A percentile compares a stretch with the other conserved stretches of the same genome.
Conservation (phyloP, 225 moss, liverwort and hornwort species). For the Thuidium tamariscinum region DNA sequence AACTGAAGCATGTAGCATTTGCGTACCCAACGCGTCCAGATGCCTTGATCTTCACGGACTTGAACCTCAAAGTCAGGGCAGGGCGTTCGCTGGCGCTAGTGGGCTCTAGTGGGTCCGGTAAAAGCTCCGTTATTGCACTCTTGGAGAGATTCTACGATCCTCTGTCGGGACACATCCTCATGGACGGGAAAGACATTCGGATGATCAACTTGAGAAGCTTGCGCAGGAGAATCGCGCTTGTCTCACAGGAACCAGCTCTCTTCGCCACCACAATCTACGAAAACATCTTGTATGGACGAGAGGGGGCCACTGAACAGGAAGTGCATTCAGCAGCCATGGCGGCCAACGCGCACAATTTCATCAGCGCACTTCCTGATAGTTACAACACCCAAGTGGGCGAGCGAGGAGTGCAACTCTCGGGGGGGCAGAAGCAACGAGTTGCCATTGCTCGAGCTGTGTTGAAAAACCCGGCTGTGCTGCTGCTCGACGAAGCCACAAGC, state of each 20-base stretch:
- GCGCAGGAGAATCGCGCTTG: constrained; percentile 13
- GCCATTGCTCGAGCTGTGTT: constrained; percentile 39
- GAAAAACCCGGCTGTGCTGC: constrained; percentile 19
- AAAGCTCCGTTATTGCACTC: constrained; percentile 25
- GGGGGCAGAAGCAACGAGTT: constrained; percentile 38
- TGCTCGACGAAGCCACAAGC: constrained; percentile 36
- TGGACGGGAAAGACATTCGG: constrained; percentile 26
- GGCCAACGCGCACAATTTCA: constrained; percentile 27
- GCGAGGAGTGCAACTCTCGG: constrained; percentile 31
- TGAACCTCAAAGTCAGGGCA: constrained; percentile 19
- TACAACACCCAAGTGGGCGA: constrained; percentile 29
- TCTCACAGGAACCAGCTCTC: constrained; percentile 30
- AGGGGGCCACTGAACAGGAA: constrained; percentile 23
- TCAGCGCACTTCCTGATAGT: constrained; percentile 14
- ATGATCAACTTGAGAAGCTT: constrained; percentile 19
- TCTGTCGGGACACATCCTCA: constrained; percentile 8
- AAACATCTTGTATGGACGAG: constrained; percentile 28
- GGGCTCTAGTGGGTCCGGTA: constrained; percentile 28
- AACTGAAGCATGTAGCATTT: constrained; percentile 23
- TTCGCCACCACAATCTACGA: constrained; percentile 31
- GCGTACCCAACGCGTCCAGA: constrained; percentile 26
- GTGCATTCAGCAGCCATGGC: constrained; percentile 25
- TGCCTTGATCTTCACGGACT: constrained; percentile 12
- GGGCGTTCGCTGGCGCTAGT: constrained; percentile 25
- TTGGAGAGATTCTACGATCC: constrained; percentile 39